Percentiles rank a stretch among this genome's conserved stretches.
These are phyloP conservation scores for Mycena floridula DNA, from an alignment of 768 basidiomycete species.

Conservation along the genomic window DNA sequence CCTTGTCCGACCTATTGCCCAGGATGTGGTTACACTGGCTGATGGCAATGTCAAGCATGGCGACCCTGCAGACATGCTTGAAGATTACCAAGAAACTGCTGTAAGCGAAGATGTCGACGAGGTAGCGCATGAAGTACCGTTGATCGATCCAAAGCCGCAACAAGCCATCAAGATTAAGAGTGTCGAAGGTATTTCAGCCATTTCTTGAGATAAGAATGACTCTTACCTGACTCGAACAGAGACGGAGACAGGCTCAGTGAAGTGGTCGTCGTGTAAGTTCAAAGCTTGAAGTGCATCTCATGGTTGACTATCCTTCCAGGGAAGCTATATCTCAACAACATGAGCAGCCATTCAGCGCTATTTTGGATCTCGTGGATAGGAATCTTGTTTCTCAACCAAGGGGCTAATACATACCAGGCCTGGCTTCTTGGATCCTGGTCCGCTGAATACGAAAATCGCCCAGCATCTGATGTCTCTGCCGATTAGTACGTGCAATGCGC, in stretches of 20 bases:
- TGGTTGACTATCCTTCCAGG: conserved; percentile 11
- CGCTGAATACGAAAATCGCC: conserved; percentile 29
- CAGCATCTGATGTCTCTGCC: conserved; percentile 25
- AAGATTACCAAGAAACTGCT: conserved; percentile 29
- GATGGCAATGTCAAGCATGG: conserved; percentile 53
- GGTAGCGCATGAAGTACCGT: conserved; percentile 17
- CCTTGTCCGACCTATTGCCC: conserved; percentile 45
- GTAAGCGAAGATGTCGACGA: conserved; percentile 21
- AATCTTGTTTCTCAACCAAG: conserved; percentile 17
- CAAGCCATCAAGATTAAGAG: conserved; percentile 20
- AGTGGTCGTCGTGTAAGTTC: conserved; percentile 36
- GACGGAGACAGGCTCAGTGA: conserved; percentile 52
- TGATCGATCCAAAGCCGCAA: background rate
- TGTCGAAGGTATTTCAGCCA: conserved; percentile 11
- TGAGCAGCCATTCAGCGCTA: conserved; percentile 28
- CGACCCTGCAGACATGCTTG: conserved; percentile 41
- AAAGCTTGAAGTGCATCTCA: background rate
- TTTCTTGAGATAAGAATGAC: conserved; percentile 20
- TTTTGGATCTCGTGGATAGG: conserved; percentile 20
- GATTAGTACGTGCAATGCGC: conserved; percentile 28
- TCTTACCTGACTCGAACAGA: conserved; percentile 61
- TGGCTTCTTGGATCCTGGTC: conserved; percentile 44
- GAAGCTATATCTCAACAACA: conserved; percentile 29
- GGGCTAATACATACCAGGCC: conserved; percentile 23
- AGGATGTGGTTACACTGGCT: conserved; percentile 50